Base-by-base conservation (phyloP, 495 filamentous ascomycete genomes). In the Daldinia loculata region DNA sequence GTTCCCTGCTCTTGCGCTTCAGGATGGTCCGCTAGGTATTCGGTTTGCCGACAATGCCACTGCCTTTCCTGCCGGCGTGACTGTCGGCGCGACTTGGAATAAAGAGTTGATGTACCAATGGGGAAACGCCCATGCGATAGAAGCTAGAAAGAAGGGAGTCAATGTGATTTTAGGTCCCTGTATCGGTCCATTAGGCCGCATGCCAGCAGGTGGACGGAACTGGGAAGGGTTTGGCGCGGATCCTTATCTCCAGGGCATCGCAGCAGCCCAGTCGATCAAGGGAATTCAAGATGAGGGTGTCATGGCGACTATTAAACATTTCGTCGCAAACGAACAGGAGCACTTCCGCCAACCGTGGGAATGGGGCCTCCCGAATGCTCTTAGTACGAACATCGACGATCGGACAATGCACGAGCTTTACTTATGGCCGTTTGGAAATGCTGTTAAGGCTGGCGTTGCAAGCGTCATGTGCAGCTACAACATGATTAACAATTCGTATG, bases 391-490 rank as follows among this genome's bases (percentile, higher is more conserved):
- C 71, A 87, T 97, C 56, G 92, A 93, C 70, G 94, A 95, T 69
- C 84, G 93, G 57, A 87, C 91, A 0, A 77, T 95, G 55, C 92
- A 95, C 69, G 93, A 97, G 78, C 81, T 97, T 39, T 97, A 97
- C 63, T 83, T 91, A 9, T 97, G 94, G 94, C 93, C 93, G 1
- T 98, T 98, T 74, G 91, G 89, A 0, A 93, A 98, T 66, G 89
- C 90, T 52, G 85, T 98, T 39, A 89, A 90, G 56, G 92, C 92
- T 8, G 93, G 93, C n/a, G 94, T 98, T 11, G 95, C 86, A 0
- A 91, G 90, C 41, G 82, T 97, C 27, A 97, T 97, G 93, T 95
- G 93, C 80, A 86, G 88, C 29, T 96, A 97, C 75, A 93, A 97
- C 72, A 89, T 90, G 87, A 86, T 96, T 68, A 98, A 98, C 78